phyloP scores from a whole-genome alignment of 257 asterid genomes.

The Coffea eugenioides region DNA sequence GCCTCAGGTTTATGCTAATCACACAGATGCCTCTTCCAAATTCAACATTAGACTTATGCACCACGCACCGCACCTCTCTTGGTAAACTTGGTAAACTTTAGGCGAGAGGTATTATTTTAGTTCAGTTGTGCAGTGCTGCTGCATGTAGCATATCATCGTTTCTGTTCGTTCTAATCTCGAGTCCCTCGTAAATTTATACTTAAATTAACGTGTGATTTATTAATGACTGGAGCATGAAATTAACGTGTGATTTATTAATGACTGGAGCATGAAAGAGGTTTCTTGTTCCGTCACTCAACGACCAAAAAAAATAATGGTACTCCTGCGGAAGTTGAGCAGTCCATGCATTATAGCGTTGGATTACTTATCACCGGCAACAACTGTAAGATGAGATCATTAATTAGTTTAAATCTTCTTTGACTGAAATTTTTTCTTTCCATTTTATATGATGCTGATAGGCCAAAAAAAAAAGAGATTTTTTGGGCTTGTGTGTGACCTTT shows the following conservation, averaged over 20 bases:
- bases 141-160: too few relatives aligned
- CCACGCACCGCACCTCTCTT: too few relatives aligned
- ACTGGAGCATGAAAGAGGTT: background rate
- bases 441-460: background rate
- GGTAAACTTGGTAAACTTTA: too few relatives aligned
- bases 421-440: background rate
- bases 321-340: background rate
- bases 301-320: background rate
- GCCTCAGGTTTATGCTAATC: too few relatives aligned
- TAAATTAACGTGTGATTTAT: background rate
- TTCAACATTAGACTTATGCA: too few relatives aligned
- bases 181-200: too few relatives aligned
- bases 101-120: too few relatives aligned
- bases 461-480: background rate
- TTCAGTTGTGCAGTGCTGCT: too few relatives aligned
- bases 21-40: too few relatives aligned
- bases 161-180: too few relatives aligned
- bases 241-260: background rate
- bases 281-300: background rate
- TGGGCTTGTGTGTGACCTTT: constrained; percentile 7
- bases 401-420: background rate
- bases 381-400: background rate
- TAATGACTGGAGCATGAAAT: background rate
- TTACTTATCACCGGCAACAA: background rate
- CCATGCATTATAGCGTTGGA: background rate